Evolutionary conservation across 345 rosid species (phyloP), one percentile per base, ranked within the genome.

Genomic region (Populus nigra): DNA sequence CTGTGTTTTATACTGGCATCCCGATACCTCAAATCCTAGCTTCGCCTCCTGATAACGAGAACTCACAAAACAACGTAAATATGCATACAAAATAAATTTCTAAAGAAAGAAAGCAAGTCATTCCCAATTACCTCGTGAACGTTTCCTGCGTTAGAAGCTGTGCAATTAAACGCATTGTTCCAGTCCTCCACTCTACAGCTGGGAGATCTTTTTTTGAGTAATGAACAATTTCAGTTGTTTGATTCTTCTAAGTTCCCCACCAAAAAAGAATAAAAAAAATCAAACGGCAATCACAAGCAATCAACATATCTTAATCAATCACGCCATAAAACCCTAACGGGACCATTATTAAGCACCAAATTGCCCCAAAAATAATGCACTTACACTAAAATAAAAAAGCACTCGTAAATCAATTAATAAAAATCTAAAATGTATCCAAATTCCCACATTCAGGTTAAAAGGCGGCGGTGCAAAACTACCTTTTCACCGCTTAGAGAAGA

Each of bases 101-200:
- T 41, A 36, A 39, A 65, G 59, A 27, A 39, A 59, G 45, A 10
- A n/a, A 5, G 59, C 8, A n/a, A 41, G 35, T 17, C 22, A 65
- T 2, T 62, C 35, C 17, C 73, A 81, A 81, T 78, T 91, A 95
- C 98, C 99, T 87, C 50, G 97, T 88, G 82, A 90, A 93, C n/a
- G 89, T 92, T 84, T 91, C 96, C 85, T 82, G 88, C 90, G 84
- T 74, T 65, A 96, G 88, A 81, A 96, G 89, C 83, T 78, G 91
- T 83, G 89, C 98, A 82, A 96, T 93, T 72, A 88, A 83, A 78
- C 72, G 83, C 87, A 91, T 93, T 77, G 89, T 77, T 72, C 84
- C 88, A 79, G 69, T 75, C 79, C 72, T 89, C 87, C 82, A 79
- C 39, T 39, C 77, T 12, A 76, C 43, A 73, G 71, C 68, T 69